Evolutionary conservation across 164 flowering plant species (phyloP), one percentile per base, ranked within the genome.

Genomic region (Nelumbo lutea): DNA sequence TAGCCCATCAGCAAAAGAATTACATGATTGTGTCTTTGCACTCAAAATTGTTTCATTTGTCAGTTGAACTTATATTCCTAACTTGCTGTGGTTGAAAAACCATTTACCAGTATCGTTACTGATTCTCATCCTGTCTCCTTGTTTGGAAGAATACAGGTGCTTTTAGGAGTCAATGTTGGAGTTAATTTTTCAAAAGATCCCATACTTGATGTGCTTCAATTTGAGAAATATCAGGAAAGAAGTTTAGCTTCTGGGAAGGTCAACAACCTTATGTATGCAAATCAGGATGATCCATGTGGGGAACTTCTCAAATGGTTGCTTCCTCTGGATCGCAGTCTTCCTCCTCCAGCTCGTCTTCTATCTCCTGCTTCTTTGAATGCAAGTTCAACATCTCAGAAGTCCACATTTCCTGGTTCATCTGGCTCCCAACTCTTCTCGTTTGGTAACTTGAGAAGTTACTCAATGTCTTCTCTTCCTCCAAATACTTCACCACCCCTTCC

Each of bases 111-210:
- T 9, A 51, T 50, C 9, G 58, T 4, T n/a, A 41, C 68, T 71
- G 73, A 75, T 79, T 81, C 78, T 83, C 83, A 80, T 74, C 70
- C 60, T 47, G 65, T 73, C 75, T 79, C 75, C 83, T 79, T 84
- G 75, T 78, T 76, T 83, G 97, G 87, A 90, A 91, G 89, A 87
- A 82, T 92, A 88, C 96, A 95, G 98, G 97, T 95, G 64, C 88
- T 89, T 80, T 79, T 95, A 81, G 89, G 87, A 79, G 88, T 90
- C 70, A 90, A 86, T 85, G 86, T 95, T 79, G 90, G 90, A 76
- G 82, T 77, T 73, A 84, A 81, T 59, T 79, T 71, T 70, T 70
- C 87, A 70, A 82, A 59, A 72, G 84, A 90, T 77, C 97, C 97
- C 51, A 72, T 85, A 67, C 85, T 95, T 51, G 98, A 95, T 81